These are phyloP conservation scores for Vanrija pseudolonga DNA, from an alignment of 1,284 basidiomycete species.

Conservation along the genomic window DNA sequence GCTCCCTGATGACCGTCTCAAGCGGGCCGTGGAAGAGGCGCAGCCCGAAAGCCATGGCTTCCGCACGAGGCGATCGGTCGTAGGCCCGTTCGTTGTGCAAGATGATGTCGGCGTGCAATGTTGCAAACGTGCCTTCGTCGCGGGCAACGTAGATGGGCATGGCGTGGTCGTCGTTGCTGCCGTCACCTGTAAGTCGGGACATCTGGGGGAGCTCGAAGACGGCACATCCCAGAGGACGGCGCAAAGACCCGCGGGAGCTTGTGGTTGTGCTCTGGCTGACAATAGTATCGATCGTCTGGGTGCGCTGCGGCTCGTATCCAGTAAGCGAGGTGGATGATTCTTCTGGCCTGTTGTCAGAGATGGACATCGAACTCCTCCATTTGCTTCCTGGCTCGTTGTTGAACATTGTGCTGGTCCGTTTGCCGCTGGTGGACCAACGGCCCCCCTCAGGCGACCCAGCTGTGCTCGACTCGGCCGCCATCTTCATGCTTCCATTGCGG, in stretches of 20 bases:
- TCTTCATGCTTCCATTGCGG: constrained; percentile 79
- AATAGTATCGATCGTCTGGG: constrained; percentile 28
- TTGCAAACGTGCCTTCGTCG: constrained; percentile 83
- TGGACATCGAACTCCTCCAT: constrained; percentile 22
- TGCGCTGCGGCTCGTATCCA: constrained; percentile 30
- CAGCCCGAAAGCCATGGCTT: constrained; percentile 81
- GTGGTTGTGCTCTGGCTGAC: constrained; percentile 7
- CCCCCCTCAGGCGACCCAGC: constrained; percentile 32
- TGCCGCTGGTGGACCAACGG: constrained; percentile 33
- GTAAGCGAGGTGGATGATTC: constrained; percentile 45
- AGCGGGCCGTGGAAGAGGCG: constrained; percentile 83
- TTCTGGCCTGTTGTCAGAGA: constrained; percentile 34
- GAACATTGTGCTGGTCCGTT: constrained; percentile 12
- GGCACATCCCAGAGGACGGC: constrained; percentile 90
- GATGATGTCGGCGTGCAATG: constrained; percentile 92
- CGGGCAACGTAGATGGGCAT: constrained; percentile 86
- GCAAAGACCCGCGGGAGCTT: constrained; percentile 51
- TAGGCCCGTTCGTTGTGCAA: constrained; percentile 72
- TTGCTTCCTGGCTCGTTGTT: constrained; percentile 2
- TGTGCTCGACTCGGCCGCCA: constrained; percentile 59
- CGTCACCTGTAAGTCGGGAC: constrained; percentile 50
- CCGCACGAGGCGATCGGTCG: constrained; percentile 78
- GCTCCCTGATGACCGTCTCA: constrained; percentile 70
- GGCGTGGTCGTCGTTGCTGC: constrained; percentile 62
- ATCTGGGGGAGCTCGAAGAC: constrained; percentile 80